A percentile compares a stretch with the other conserved stretches of the same genome.
These are phyloP conservation scores for Cercospora zeina DNA, from an alignment of 2,329 filamentous ascomycete genomes.

Conservation along the genomic window DNA sequence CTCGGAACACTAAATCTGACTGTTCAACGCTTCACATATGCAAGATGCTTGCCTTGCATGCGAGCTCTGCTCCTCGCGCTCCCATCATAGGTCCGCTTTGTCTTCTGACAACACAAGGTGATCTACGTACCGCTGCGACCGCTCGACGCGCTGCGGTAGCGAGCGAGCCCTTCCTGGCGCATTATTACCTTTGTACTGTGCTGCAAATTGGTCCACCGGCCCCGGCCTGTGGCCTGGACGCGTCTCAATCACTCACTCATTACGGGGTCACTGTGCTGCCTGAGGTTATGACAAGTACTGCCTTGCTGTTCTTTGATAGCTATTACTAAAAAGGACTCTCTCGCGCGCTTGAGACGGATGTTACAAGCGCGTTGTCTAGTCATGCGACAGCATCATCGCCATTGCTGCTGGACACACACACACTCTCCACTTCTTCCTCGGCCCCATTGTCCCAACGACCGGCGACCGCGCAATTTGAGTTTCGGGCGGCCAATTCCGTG, in stretches of 20 bases:
- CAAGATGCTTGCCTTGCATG: slow-evolving; percentile 13
- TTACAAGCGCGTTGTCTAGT: neutral
- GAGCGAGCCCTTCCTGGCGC: neutral
- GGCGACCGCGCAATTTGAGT: neutral
- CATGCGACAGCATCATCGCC: neutral
- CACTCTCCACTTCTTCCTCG: neutral
- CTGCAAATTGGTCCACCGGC: neutral
- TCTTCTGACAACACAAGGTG: slow-evolving; percentile 1
- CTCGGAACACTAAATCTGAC: slow-evolving; percentile 9
- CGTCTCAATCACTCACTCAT: neutral
- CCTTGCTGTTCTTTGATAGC: neutral
- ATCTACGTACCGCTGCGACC: neutral
- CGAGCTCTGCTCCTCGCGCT: slow-evolving; percentile 3
- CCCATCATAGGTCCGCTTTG: slow-evolving; percentile 7
- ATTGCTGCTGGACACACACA: neutral
- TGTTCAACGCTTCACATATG: slow-evolving; percentile 4
- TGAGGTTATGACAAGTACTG: too few relatives aligned
- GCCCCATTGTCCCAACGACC: neutral
- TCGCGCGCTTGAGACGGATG: too few relatives aligned
- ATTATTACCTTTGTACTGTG: neutral
- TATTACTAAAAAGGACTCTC: too few relatives aligned
- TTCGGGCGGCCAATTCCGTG: neutral
- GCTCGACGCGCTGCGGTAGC: neutral
- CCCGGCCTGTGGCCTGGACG: neutral
- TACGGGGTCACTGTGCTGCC: neutral